A percentile compares a stretch with the other conserved stretches of the same genome.
phyloP scores from a whole-genome alignment of 306 rosid genomes.

The Abrus pulchellus region DNA sequence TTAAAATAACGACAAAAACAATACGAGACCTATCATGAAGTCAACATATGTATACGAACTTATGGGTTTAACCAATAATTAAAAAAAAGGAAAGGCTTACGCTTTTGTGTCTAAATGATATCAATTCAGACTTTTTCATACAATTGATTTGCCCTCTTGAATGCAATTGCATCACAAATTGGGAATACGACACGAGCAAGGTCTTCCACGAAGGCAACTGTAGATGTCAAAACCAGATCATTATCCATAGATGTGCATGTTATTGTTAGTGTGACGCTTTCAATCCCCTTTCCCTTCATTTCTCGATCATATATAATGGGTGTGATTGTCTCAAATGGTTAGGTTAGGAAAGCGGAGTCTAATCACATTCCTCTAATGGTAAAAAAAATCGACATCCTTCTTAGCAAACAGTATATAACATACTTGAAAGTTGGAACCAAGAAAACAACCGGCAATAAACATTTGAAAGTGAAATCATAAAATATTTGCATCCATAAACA shows the following conservation, averaged over 20 bases:
- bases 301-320: neutral
- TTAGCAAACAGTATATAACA: neutral
- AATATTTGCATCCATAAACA: neutral
- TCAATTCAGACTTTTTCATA: neutral
- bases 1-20: neutral
- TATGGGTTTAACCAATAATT: neutral
- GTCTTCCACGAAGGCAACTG: neutral
- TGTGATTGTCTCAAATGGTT: neutral
- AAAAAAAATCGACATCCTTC: neutral
- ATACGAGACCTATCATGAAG: neutral
- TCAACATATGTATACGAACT: neutral
- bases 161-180: neutral
- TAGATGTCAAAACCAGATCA: neutral
- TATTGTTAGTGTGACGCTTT: constrained; percentile 7
- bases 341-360: neutral
- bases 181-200: neutral
- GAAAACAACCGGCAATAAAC: neutral
- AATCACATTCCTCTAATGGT: constrained; percentile 19
- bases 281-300: neutral
- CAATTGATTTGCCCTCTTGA: neutral
- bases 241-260: neutral
- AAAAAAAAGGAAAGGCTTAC: neutral
- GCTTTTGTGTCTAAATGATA: neutral
- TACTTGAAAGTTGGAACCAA: neutral
- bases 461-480: constrained; percentile 9